Base-by-base conservation (phyloP, 176 grass and related monocot genomes). In the Neostapfia colusana region DNA sequence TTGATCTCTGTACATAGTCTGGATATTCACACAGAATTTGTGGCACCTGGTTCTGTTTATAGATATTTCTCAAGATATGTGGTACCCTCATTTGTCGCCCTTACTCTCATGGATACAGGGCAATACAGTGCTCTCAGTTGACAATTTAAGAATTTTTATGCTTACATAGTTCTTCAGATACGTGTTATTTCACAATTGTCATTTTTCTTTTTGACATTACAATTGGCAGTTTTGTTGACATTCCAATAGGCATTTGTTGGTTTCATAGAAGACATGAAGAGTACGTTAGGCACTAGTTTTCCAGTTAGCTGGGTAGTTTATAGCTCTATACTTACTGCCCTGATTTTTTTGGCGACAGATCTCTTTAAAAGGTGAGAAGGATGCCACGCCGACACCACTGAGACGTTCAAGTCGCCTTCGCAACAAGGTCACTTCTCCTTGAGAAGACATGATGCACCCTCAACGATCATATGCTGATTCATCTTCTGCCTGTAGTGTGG, bases 381-480 rank as follows among this genome's bases (percentile, higher is more conserved):
- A 80, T 28, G n/a, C 6, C 1, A 64, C 60, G 7, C 46, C 25
- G 0, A 85, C 79, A 75, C 75, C 89, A 21, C 27, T 83, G 68
- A 81, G 90, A 46, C 90, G 90, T 27, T 92, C 90, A 39, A 84
- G 3, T 40, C 83, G 90, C 1, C 83, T 92, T 39, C 80, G 72
- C 6, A 86, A 69, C 38, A 64, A 84, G 63, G 67, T 81, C 60
- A 73, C 63, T 79, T 59, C 80, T 24, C 86, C 86, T 65, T 86
- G 75, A 89, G 67, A 50, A 74, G 10, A 63, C 26, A 58, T 14
- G 40, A 8, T 16, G 14, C 65, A 69, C 28, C 31, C 44, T 39
- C 24, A 4, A 6, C 35, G 26, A 45, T 40, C 26, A 8, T 18
- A 46, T 57, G 78, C 21, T 58, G 48, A 27, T 58, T 49, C 49